Conservation (phyloP, 2,329 filamentous ascomycete genomes). For the Diaporthe citrichinensis region DNA sequence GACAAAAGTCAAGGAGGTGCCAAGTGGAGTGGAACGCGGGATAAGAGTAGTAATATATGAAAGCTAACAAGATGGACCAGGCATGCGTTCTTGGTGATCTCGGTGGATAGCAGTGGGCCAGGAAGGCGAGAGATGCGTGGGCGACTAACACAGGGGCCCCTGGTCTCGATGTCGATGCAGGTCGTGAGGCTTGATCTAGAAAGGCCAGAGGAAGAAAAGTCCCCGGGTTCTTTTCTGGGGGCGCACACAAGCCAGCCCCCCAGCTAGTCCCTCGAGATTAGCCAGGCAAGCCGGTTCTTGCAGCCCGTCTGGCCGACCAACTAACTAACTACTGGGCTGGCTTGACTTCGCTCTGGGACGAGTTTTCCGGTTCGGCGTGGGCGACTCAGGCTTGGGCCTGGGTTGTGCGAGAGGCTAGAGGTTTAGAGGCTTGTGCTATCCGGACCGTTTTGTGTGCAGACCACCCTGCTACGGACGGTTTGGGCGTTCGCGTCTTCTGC, state of each 20-base stretch:
- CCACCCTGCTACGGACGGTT: neutral
- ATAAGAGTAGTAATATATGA: slow-evolving; percentile 40
- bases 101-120: slow-evolving; percentile 37
- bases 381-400: slow-evolving; percentile 1
- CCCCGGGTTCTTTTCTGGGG: slow-evolving; percentile 33
- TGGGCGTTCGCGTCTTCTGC: neutral
- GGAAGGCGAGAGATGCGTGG: slow-evolving; percentile 37
- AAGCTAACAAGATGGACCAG: slow-evolving; percentile 31
- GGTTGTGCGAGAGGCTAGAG: slow-evolving; percentile 22
- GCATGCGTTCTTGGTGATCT: slow-evolving; percentile 31
- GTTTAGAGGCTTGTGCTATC: neutral
- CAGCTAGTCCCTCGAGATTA: slow-evolving; percentile 13
- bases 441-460: slow-evolving; percentile 4
- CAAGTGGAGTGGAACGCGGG: slow-evolving; percentile 7
- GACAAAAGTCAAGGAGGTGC: neutral
- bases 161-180: slow-evolving; percentile 34
- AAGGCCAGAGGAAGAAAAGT: slow-evolving; percentile 30
- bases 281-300: slow-evolving; percentile 6
- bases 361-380: slow-evolving; percentile 4
- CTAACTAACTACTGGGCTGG: slow-evolving; percentile 8
- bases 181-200: slow-evolving; percentile 29
- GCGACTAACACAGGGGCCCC: slow-evolving; percentile 40
- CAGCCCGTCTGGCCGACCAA: slow-evolving; percentile 2
- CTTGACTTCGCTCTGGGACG: neutral
- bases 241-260: neutral